phyloP scores from a whole-genome alignment of 2,329 filamentous ascomycete species.

The Coniosporium uncinatum region DNA sequence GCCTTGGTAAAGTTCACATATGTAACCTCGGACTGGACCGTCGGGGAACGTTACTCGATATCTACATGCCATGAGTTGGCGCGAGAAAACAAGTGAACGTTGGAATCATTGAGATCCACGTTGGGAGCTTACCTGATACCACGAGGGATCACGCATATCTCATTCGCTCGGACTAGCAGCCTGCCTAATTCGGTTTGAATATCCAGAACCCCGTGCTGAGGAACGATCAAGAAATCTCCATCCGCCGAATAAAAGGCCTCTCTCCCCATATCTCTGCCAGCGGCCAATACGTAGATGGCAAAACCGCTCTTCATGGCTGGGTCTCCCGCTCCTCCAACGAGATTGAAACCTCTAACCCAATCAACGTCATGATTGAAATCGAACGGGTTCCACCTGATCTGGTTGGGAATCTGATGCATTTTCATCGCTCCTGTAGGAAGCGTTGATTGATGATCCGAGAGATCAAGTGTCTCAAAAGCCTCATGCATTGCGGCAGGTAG shows the following conservation, averaged over 20 bases:
- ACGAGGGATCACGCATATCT: constrained; percentile 72
- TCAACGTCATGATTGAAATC: constrained; percentile 10
- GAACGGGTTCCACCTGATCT: constrained; percentile 11
- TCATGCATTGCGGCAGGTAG: constrained; percentile 52
- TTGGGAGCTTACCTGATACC: no score
- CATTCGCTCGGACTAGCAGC: constrained; percentile 70
- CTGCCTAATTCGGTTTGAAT: constrained; percentile 74
- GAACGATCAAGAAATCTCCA: constrained; percentile 71
- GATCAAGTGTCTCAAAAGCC: constrained; percentile 41
- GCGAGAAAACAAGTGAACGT: no score
- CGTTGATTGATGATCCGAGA: constrained; percentile 38
- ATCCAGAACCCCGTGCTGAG: constrained; percentile 68
- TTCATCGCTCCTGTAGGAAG: constrained; percentile 45
- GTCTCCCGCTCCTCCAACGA: constrained; percentile 28
- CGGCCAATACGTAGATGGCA: constrained; percentile 24
- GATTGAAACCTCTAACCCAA: constrained; percentile 15
- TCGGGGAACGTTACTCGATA: constrained; percentile 64
- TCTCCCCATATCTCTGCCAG: constrained; percentile 26
- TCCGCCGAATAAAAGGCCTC: constrained; percentile 55
- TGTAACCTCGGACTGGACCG: constrained; percentile 64
- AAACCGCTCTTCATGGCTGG: constrained; percentile 27
- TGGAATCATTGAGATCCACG: no score
- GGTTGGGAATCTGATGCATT: constrained; percentile 10
- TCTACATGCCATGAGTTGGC: no score
- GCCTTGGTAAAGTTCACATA: constrained; percentile 68